A percentile compares a stretch with the other conserved stretches of the same genome.
Evolutionary conservation across 768 basidiomycete species (phyloP).

Genomic region (Boletus barrowsii): DNA sequence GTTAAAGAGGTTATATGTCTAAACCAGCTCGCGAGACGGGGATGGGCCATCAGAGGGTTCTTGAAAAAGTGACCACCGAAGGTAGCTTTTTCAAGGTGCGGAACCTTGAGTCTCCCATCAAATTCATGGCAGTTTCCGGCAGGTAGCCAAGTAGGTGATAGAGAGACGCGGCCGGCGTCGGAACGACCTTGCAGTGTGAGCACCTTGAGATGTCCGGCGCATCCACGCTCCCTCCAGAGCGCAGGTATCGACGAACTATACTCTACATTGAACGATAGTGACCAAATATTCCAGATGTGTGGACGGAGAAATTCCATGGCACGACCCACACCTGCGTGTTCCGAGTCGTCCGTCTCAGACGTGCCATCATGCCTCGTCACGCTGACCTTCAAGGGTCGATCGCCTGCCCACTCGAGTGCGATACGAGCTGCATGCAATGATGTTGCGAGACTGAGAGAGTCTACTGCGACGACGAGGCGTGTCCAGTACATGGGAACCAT

Average conservation of each 20-base stretch:
- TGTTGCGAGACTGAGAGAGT: background rate
- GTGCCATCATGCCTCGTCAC: slow-evolving; percentile 2
- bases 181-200: slow-evolving; percentile 2
- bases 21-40: slow-evolving; percentile 6
- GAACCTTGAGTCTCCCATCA: slow-evolving; percentile 3
- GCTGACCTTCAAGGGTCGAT: slow-evolving; percentile 1
- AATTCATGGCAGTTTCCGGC: background rate
- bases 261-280: slow-evolving; percentile 6
- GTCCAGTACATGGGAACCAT: slow-evolving; percentile 7
- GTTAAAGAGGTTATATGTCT: slow-evolving; percentile 1
- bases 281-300: slow-evolving; percentile 1
- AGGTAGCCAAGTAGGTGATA: background rate
- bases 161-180: background rate
- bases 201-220: background rate
- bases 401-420: slow-evolving; percentile 2
- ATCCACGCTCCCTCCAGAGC: slow-evolving; percentile 8
- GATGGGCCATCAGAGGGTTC: slow-evolving; percentile 1
- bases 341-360: background rate
- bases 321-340: background rate
- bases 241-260: slow-evolving; percentile 1
- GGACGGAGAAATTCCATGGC: slow-evolving; percentile 5
- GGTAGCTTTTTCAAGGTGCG: background rate
- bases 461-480: slow-evolving; percentile 4
- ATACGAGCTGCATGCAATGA: background rate
- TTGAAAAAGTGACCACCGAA: slow-evolving; percentile 6